Base-by-base conservation (phyloP, 495 filamentous ascomycete genomes). In the Talaromyces borbonicus region DNA sequence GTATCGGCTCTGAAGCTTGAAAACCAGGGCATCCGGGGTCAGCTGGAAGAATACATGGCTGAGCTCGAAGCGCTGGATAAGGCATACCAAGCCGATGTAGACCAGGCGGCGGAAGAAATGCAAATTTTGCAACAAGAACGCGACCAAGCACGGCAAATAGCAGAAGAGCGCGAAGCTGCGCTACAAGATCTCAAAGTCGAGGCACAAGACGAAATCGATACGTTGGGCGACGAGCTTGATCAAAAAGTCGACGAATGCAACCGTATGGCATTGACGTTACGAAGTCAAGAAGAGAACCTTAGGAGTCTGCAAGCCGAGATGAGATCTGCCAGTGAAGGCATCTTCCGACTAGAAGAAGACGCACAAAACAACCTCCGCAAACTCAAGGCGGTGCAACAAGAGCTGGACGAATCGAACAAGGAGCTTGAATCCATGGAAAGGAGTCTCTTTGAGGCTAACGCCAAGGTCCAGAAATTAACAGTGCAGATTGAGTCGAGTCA, bases 401-500 rank as follows among this genome's bases (percentile, higher is more conserved):
- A 90, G 54, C 72, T 92, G 12, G 69, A 77, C 18, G 82, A 88
- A 43, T 76, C 81, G 19, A 83, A 88, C 51, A 72, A 75, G 47
- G 87, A 94, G 59, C 77, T 86, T 52, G 84, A 88, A 50, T 76
- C 79, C 11, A 66, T 90, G 36, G 85, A 90, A 56, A 77, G 78
- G 51, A 80, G 79, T 49, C 73, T 90, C 3, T 73, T 81, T 26
- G 87, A 94, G 55, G 71, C 84, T 9, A 90, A 87, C 53, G 78
- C 83, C 51, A 95, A 95, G 66, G 80, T 83, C 25, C 81, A 93
- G 53, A 74, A 89, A 31, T 70, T 95, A 8, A 83, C 81, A 7
- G 85, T 98, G 40, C 89, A 97, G 62, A 81, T 87, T 43, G 92
- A 98, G 66, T 92, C 85, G 3, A 82, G 81, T 48, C 90, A 96